Percentiles rank a stretch among this genome's conserved stretches.
Conservation (phyloP, 176 grass and related monocot species). For the Aegilops tauschii region DNA sequence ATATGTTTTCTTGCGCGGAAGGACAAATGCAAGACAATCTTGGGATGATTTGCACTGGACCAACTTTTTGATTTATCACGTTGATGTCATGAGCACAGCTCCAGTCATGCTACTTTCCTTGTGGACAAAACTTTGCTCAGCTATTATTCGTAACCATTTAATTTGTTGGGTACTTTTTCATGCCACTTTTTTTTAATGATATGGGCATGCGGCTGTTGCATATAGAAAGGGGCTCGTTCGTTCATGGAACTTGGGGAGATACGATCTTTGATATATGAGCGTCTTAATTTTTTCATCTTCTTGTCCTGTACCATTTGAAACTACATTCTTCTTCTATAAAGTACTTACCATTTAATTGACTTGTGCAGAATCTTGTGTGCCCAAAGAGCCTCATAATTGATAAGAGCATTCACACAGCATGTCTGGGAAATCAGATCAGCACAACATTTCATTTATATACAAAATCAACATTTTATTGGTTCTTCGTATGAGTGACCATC, state of each 20-base stretch:
- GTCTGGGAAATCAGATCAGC: slow-evolving; percentile 92
- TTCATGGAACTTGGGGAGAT: no score
- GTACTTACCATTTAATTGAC: neutral
- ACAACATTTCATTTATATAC: slow-evolving; percentile 93
- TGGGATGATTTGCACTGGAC: slow-evolving; percentile 81
- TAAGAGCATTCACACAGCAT: slow-evolving; percentile 94
- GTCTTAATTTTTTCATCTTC: neutral
- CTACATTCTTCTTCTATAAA: slow-evolving; percentile 1
- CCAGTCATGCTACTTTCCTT: neutral
- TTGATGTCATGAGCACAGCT: no score
- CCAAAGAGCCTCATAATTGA: slow-evolving; percentile 77
- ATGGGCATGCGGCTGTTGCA: no score
- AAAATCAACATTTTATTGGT: slow-evolving; percentile 83
- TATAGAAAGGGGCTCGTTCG: no score
- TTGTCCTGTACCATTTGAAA: slow-evolving; percentile 21
- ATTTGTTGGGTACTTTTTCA: no score
- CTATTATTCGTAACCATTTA: no score
- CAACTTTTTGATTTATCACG: no score
- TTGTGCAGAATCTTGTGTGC: slow-evolving; percentile 83
- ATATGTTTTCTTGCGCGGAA: slow-evolving; percentile 34
- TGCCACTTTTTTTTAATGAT: no score
- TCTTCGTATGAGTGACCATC: neutral
- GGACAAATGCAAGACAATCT: slow-evolving; percentile 71
- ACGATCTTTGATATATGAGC: no score
- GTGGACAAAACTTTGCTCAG: no score